Evolutionary conservation across 2,329 filamentous ascomycete species (phyloP).

Genomic region (Sclerotinia glacialis): DNA sequence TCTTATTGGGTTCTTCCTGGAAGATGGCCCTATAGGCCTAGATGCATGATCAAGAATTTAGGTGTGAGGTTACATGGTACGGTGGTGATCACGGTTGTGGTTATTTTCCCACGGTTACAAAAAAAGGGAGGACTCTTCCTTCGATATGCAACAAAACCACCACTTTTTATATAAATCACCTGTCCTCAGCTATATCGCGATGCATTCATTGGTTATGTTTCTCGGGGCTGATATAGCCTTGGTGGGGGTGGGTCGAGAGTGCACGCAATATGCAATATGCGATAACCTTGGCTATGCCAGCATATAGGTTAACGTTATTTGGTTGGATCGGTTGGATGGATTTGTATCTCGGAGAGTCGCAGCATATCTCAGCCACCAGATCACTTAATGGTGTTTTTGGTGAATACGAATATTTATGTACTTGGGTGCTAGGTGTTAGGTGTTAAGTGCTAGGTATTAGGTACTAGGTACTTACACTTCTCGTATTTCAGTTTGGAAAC

Average conservation of each 20-base stretch:
- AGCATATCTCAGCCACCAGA: slow-evolving; percentile 13
- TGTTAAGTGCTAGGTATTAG: too few species aligned
- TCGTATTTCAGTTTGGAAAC: background rate
- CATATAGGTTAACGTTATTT: too few species aligned
- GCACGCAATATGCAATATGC: too few species aligned
- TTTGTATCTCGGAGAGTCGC: background rate
- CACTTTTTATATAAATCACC: background rate
- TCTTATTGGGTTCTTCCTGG: background rate
- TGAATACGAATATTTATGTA: background rate
- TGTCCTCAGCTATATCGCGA: background rate
- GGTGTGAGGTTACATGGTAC: too few species aligned
- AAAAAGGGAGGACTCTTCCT: too few species aligned
- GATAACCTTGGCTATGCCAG: too few species aligned
- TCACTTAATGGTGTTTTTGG: background rate
- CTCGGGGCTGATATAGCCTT: slow-evolving; percentile 1
- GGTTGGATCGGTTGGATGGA: too few species aligned
- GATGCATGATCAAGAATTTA: background rate
- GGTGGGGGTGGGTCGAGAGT: background rate
- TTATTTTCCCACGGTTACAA: too few species aligned
- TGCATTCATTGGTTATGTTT: slow-evolving; percentile 2
- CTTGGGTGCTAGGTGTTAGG: too few species aligned
- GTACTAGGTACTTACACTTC: background rate
- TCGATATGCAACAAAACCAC: background rate
- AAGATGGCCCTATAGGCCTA: background rate
- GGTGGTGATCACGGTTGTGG: too few species aligned